Percentiles rank a stretch among this genome's conserved stretches.
phyloP scores from a whole-genome alignment of 2,329 filamentous ascomycete genomes.

The Diplodia sapinea region DNA sequence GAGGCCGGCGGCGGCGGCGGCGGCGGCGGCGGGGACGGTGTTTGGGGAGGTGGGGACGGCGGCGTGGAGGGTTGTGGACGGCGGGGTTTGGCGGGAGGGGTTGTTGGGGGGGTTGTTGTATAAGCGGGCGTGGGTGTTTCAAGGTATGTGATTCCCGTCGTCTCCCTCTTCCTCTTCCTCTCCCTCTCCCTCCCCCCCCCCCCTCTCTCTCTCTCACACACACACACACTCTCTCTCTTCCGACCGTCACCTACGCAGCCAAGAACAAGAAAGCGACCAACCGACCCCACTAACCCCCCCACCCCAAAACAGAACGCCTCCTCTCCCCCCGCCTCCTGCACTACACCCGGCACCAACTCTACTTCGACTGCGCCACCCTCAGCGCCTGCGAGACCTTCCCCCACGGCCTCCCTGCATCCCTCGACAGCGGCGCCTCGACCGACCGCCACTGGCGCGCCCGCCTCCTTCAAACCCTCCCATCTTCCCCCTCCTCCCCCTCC shows the following conservation, averaged over 20 bases:
- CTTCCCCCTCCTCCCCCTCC: no score
- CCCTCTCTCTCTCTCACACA: no score
- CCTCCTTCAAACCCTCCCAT: background rate
- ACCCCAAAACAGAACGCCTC: background rate
- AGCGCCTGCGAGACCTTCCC: background rate
- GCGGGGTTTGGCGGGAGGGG: background rate
- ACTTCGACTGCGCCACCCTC: background rate
- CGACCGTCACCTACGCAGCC: no score
- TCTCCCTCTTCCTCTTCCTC: background rate
- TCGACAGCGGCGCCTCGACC: background rate
- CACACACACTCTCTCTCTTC: no score
- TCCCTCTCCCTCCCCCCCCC: no score
- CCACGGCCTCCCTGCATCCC: background rate
- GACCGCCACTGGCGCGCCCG: background rate
- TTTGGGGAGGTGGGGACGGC: background rate
- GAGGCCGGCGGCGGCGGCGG: background rate
- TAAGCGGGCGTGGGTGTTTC: background rate
- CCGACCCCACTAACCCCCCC: background rate
- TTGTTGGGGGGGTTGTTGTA: background rate
- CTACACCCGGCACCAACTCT: background rate
- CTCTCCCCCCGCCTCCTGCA: background rate
- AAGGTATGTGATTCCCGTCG: background rate
- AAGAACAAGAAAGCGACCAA: background rate
- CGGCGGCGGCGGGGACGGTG: background rate
- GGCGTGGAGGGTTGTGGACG: background rate